Evolutionary conservation across 768 basidiomycete genomes (phyloP), one percentile per base, ranked within the genome.

Genomic region (Podaxis carcinomalis): DNA sequence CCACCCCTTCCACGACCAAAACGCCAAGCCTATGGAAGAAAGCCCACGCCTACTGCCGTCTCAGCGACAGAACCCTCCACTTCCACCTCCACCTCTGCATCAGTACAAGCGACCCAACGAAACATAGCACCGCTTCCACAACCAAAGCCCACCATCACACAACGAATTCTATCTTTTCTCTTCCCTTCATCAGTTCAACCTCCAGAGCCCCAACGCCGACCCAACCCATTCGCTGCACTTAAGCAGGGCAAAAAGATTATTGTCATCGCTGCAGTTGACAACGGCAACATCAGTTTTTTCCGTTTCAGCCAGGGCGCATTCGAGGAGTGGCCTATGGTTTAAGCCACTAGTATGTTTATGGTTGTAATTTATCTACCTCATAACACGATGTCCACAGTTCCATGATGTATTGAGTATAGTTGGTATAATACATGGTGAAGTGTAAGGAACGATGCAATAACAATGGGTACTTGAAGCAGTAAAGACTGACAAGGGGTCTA

Each of bases 201-300:
- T 36, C 19, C 53, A 58, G 51, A 44, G 36, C 69, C 67, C 13
- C 62, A 72, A 9, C 78, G 77, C 19, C 80, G 71, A 63, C 75
- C 82, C 2, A 88, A 95, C 66, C 90, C 93, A 0, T 95, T 96
- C 68, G 81, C 85, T 63, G 83, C 84, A 4, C 77, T 98, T 62
- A 92, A 95, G 66, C 83, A 85, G 28, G 96, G 96, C 0, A 91
- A 88, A 70, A 92, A 92, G 69, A 87, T 80, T 7, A 77, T 95
- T 56, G 79, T 98, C 36, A 82, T 98, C 51, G 95, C 95, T 1
- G 92, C 83, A 1, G 94, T 95, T 4, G 95, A 97, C 73, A 82
- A 85, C 1, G 93, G 95, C 7, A 93, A 83, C 64, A 88, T 88
- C 46, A 90, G 90, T 65, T 95, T 97, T 78, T 91, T 93, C 74